Base-by-base conservation (phyloP, 1,284 basidiomycete species). In the Leccinum fallax region DNA sequence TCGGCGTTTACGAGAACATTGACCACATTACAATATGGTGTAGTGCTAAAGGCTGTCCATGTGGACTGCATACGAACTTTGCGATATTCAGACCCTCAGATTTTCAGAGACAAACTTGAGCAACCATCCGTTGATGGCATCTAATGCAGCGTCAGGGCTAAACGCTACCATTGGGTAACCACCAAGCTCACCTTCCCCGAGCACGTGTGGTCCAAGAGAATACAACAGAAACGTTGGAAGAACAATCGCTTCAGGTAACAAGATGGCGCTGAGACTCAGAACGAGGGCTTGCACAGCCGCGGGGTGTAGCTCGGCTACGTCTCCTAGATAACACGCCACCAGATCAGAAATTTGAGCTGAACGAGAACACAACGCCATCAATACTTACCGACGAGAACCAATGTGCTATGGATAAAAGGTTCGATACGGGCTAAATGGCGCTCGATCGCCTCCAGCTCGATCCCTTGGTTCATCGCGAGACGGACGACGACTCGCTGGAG, bases 221-320 rank as follows among this genome's bases (percentile, higher is more conserved):
- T 63, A 68, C 8, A 70, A 21, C 15, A 66, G 38, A 32, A 69
- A 58, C 28, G 60, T 60, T 28, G 61, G 58, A 26, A 68, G 26
- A 53, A 63, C 59, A 5, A 28, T 9, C 28, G 62, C 38, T 40
- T 69, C 64, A 11, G 61, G 66, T 1, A 68, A 57, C 5, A 67
- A 13, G 19, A 60, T 24, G 2, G 53, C 54, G 3, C 61, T 60
- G 1, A 64, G 28, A 24, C 62, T 53, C 51, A 70, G 40, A 26
- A 63, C 30, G 16, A 67, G 26, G 4, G 62, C 55, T 51, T 69
- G 65, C 15, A 65, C 43, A 4, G 40, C 58, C 3, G 46, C 48
- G 2, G 69, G 69, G 34, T 62, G 65, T 16, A 69, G 62, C 36
- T 71, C 67, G 0, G 21, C 51, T n/a, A 63, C 28, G 30, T 69